Conservation (phyloP, 768 basidiomycete genomes). For the Lentinus tigrinus region DNA sequence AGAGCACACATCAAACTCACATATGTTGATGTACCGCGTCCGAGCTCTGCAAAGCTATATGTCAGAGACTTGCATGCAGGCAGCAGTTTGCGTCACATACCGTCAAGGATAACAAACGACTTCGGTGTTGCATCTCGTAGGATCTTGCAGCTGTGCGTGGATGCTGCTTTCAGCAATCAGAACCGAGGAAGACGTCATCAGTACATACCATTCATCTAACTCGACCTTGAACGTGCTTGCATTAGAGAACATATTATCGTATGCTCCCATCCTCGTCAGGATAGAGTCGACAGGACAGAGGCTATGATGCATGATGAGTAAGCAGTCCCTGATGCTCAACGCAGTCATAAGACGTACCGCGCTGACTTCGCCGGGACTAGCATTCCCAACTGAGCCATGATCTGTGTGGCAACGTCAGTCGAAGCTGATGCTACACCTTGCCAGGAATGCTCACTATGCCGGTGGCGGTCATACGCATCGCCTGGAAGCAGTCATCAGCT, state of each 20-base stretch:
- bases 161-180: not conserved
- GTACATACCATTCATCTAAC: constrained; percentile 84
- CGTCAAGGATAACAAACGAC: constrained; percentile 93
- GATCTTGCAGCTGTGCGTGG: constrained; percentile 81
- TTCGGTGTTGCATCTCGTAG: constrained; percentile 90
- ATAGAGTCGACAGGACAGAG: constrained; percentile 90
- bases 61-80: not conserved
- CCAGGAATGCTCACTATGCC: constrained; percentile 62
- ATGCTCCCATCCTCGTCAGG: constrained; percentile 96
- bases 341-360: constrained; percentile 44
- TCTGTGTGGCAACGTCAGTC: constrained; percentile 35
- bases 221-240: constrained; percentile 98
- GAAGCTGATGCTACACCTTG: not conserved
- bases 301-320: constrained; percentile 38
- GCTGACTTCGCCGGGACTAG: constrained; percentile 85
- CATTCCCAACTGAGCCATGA: constrained; percentile 96
- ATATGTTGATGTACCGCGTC: constrained; percentile 93
- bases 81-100: constrained; percentile 38
- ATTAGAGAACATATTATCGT: constrained; percentile 95
- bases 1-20: constrained; percentile 39
- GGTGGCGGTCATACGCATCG: constrained; percentile 94
- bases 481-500: constrained; percentile 35
- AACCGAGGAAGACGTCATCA: not conserved
- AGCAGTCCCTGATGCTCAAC: constrained; percentile 1
- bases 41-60: constrained; percentile 62